Evolutionary conservation across 371 early-diverging fungal genomes (phyloP).

Genomic region (Actinomortierella wolfii): DNA sequence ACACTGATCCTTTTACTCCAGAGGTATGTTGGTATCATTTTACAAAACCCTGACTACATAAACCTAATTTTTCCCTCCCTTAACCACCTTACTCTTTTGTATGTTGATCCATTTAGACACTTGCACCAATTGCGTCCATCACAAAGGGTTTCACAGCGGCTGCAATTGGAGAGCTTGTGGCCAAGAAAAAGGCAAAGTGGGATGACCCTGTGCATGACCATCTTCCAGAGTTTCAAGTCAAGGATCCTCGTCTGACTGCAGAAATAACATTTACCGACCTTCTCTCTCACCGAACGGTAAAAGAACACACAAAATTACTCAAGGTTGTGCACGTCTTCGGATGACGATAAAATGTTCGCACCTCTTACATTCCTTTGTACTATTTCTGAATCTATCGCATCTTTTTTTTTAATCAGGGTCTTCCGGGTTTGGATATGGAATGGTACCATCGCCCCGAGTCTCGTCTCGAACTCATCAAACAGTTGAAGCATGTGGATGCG

Average conservation of each 20-base stretch:
- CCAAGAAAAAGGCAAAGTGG: conserved; percentile 14
- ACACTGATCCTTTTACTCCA: conserved; percentile 11
- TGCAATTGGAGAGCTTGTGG: conserved; percentile 12
- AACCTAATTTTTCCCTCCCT: neutral
- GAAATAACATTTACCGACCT: conserved; percentile 12
- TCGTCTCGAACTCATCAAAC: conserved; percentile 8
- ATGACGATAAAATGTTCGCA: too few relatives aligned
- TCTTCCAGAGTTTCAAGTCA: conserved; percentile 10
- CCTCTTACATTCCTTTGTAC: neutral
- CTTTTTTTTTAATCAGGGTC: conserved; percentile 6
- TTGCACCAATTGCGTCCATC: conserved; percentile 9
- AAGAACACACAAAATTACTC: too few relatives aligned
- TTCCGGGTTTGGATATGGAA: neutral
- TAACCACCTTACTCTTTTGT: too few relatives aligned
- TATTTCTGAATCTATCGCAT: too few relatives aligned
- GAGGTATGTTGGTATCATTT: neutral
- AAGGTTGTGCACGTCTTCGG: too few relatives aligned
- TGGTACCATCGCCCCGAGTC: neutral
- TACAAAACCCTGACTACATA: neutral
- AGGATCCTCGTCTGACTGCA: conserved; percentile 6
- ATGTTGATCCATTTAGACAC: too few relatives aligned
- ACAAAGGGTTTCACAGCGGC: conserved; percentile 16
- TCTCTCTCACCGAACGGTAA: conserved; percentile 17
- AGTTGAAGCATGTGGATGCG: neutral
- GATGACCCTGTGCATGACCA: conserved; percentile 7